These are phyloP conservation scores for Achlya hypogyna DNA, from an alignment of 352 stramenopile genomes.

Conservation along the genomic window DNA sequence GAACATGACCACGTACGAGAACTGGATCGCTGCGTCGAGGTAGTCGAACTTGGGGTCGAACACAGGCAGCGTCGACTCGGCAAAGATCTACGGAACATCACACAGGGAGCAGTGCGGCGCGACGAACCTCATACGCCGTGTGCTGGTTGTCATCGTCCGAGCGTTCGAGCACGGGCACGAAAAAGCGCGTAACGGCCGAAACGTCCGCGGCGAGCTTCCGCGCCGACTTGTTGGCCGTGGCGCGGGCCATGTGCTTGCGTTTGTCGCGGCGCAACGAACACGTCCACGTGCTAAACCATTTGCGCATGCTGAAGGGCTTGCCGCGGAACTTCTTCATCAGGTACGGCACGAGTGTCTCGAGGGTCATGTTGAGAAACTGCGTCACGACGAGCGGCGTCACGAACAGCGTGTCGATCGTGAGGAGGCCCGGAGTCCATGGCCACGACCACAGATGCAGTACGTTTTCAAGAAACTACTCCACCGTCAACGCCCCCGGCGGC, in stretches of 20 bases:
- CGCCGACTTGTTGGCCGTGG: constrained; percentile 9
- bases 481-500: no score
- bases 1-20: constrained; percentile 29
- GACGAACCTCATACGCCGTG: constrained; percentile 20
- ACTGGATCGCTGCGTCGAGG: constrained; percentile 23
- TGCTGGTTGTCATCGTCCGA: constrained; percentile 22
- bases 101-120: background rate
- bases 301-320: constrained; percentile 6
- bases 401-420: constrained; percentile 27
- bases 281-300: constrained; percentile 18
- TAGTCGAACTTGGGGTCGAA: constrained; percentile 25
- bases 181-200: constrained; percentile 14
- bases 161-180: constrained; percentile 15
- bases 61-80: constrained; percentile 20
- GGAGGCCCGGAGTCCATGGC: constrained; percentile 15
- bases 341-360: constrained; percentile 25
- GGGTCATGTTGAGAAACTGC: constrained; percentile 25
- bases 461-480: constrained; percentile 6
- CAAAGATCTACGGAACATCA: constrained; percentile 19
- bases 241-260: background rate
- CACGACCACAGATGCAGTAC: constrained; percentile 9
- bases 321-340: constrained; percentile 21
- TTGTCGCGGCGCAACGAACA: constrained; percentile 18
- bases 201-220: constrained; percentile 16
- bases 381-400: constrained; percentile 27